Base-by-base conservation (phyloP, 2,329 filamentous ascomycete genomes). In the Diaporthe citriasiana region DNA sequence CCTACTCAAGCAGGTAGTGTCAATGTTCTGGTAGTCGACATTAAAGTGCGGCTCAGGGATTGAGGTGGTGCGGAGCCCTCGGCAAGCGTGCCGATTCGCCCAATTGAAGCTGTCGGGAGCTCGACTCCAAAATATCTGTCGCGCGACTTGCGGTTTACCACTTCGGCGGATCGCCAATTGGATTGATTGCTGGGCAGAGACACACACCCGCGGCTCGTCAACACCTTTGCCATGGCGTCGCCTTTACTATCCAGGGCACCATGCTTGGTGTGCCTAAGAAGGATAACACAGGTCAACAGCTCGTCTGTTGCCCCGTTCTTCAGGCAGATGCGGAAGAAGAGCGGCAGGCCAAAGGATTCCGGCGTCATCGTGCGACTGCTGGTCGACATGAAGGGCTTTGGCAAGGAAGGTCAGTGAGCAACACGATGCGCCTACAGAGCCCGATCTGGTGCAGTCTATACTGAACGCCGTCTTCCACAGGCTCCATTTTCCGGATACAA, bases 341-440 rank as follows among this genome's bases (percentile, higher is more conserved):
- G 80, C 63, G 78, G 81, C 73, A 81, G 82, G 71, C 79, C 81
- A 53, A 79, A 81, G 65, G 83, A 85, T 73, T 78, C 82, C 74
- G 85, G 85, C 74, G 84, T 86, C 17, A 80, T 85, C 27, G 85
- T 87, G 78, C 84, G 85, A 33, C 79, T 87, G 75, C 79, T 86
- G 12, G 75, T 81, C 71, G 82, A 86, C 72, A 81, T 87, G 19
- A 78, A 79, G 30, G 79, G 80, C 27, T 87, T 83, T 73, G 85
- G 85, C 27, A 73, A 53, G 60, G 59, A 74, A 8, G 82, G 83
- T 72, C 82, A 82, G 78, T 73, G 83, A 84, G 77, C 15, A 79
- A 73, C 15, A 65, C 40, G 5, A 17, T 51, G 13, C 27, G 40
- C 40, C 15, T 53, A 56, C 38, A 17, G 40, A 19, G 45, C 19